Percentiles rank a stretch among this genome's conserved stretches.
phyloP scores from a whole-genome alignment of 345 rosid genomes.

The Aurinia saxatilis region DNA sequence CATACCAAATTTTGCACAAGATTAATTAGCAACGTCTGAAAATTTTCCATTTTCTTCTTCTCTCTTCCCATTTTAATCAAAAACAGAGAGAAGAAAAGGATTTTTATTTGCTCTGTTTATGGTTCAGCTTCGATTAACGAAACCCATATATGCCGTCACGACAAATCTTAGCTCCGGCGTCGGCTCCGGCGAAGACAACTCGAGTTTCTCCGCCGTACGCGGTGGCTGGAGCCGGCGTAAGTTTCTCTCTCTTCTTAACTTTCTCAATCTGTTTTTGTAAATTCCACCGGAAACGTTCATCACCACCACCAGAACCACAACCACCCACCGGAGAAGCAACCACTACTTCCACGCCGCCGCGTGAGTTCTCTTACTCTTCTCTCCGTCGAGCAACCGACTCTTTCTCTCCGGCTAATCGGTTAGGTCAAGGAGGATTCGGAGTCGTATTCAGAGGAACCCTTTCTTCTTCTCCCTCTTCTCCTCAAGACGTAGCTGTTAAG shows the following conservation, averaged over 20 bases:
- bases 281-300: slow-evolving; percentile 40
- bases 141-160: slow-evolving; percentile 45
- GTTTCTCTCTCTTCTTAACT: slow-evolving; percentile 41
- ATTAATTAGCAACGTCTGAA: background rate
- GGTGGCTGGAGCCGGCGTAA: slow-evolving; percentile 28
- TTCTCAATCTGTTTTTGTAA: slow-evolving; percentile 52
- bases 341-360: slow-evolving; percentile 32
- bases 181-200: slow-evolving; percentile 2
- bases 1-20: background rate
- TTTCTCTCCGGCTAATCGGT: slow-evolving; percentile 44
- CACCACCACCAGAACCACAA: slow-evolving; percentile 1
- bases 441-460: slow-evolving; percentile 58
- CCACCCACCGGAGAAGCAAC: too few relatives aligned
- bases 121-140: slow-evolving; percentile 4
- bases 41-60: slow-evolving; percentile 2
- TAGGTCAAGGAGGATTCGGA: slow-evolving; percentile 85
- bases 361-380: slow-evolving; percentile 48
- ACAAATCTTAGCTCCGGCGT: slow-evolving; percentile 15
- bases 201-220: slow-evolving; percentile 21
- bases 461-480: slow-evolving; percentile 29
- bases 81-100: background rate
- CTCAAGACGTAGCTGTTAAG: slow-evolving; percentile 59
- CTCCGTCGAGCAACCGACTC: slow-evolving; percentile 63
- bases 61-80: slow-evolving; percentile 1
- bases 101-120: background rate